A percentile compares a stretch with the other conserved stretches of the same genome.
Evolutionary conservation across 345 rosid species (phyloP).

Genomic region (Lepidium sativum): DNA sequence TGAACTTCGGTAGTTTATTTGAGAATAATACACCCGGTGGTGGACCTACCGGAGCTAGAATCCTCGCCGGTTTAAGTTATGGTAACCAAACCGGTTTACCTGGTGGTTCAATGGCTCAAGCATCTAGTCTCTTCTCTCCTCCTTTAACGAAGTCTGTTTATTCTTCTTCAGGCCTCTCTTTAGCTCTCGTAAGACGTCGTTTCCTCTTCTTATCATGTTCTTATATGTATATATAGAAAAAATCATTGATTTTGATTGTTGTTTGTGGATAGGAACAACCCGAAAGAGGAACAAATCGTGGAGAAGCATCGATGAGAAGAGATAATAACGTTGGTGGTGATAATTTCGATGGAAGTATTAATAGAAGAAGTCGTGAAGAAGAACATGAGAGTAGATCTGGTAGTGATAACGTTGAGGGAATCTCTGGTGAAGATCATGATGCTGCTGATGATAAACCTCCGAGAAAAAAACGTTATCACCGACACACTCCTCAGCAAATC

Average conservation of each 20-base stretch:
- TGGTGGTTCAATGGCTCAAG: constrained; percentile 34
- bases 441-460: constrained; percentile 85
- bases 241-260: no score
- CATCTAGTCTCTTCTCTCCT: constrained; percentile 26
- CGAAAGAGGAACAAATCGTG: constrained; percentile 30
- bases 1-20: constrained; percentile 40
- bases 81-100: constrained; percentile 26
- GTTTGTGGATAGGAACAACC: constrained; percentile 38
- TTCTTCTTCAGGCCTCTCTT: constrained; percentile 36
- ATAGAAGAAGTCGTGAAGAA: constrained; percentile 49
- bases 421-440: constrained; percentile 93
- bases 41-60: constrained; percentile 22
- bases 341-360: constrained; percentile 27
- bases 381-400: constrained; percentile 95
- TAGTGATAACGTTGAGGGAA: constrained; percentile 88
- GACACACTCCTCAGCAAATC: constrained; percentile 99
- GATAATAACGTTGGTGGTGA: no score
- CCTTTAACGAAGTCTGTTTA: constrained; percentile 29
- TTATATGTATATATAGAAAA: background rate
- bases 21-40: constrained; percentile 6
- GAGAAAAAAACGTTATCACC: constrained; percentile 89
- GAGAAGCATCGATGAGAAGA: constrained; percentile 27
- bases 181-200: constrained; percentile 31
- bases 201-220: background rate
- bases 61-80: constrained; percentile 28